Percentiles rank a stretch among this genome's conserved stretches.
These are phyloP conservation scores for Nicotiana otophora DNA, from an alignment of 257 asterid genomes.

Conservation along the genomic window DNA sequence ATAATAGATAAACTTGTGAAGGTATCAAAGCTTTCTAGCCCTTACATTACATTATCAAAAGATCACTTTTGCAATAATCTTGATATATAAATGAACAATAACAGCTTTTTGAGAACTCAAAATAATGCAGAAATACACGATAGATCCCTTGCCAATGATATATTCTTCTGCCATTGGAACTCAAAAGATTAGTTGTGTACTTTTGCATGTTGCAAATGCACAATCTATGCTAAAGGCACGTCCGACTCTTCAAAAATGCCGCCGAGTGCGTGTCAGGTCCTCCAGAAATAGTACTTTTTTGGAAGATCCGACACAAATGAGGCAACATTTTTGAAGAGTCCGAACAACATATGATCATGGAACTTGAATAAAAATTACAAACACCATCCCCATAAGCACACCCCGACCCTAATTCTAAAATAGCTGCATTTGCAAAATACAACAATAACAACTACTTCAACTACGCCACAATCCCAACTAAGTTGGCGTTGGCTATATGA, in stretches of 20 bases:
- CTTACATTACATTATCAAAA: neutral
- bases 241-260: neutral
- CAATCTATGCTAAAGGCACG: neutral
- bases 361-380: neutral
- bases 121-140: neutral
- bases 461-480: neutral
- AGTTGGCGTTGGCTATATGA: neutral
- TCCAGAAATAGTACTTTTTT: no score
- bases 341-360: no score
- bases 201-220: neutral
- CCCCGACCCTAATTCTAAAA: neutral
- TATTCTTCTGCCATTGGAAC: neutral
- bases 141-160: neutral
- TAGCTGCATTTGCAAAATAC: neutral
- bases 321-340: no score
- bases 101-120: neutral
- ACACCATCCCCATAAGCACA: neutral
- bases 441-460: neutral
- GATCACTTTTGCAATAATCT: no score
- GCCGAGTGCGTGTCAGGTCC: no score
- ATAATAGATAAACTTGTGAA: no score
- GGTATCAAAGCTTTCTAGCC: neutral
- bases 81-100: no score
- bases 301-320: no score
- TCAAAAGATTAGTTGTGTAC: no score